Base-by-base conservation (phyloP, 306 rosid genomes). In the Begonia masoniana region DNA sequence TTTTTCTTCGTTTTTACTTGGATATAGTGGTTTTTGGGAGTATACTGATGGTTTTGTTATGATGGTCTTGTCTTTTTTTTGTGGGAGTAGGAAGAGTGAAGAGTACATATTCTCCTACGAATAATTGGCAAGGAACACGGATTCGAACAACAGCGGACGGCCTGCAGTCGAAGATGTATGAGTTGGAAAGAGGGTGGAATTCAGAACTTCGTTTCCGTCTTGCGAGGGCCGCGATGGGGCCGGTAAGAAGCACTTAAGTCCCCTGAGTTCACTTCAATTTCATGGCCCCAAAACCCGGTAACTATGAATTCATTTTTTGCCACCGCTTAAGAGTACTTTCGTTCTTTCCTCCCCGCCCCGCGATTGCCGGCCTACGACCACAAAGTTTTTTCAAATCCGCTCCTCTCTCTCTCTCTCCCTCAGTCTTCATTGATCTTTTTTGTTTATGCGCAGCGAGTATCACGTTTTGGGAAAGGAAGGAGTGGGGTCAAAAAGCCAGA, bases 401-500 rank as follows among this genome's bases (percentile, higher is more conserved):
- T n/a, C 10, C 23, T 23, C 8, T 41, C 41, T 15, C 19, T 21
- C 39, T 46, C 6, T 57, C 51, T n/a, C 24, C 9, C 12, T 46
- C 51, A n/a, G 10, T 45, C 43, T 46, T 52, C 35, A 26, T 41
- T 23, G 15, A 4, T 10, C 10, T 50, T 47, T 13, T 36, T 50
- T 13, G 46, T 70, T 60, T 74, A 56, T 65, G 15, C 62, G 62
- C 91, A 91, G 94, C 60, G 88, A 55, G 97, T 85, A 47, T 80
- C 68, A 83, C 85, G 54, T 91, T 91, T 62, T 96, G n/a, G 97
- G 59, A 91, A 91, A 73, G 96, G 97, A 59, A 73, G 57, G 60
- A 80, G 94, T 66, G 96, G 85, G 68, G 97, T 96, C 60, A 69
- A 91, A 91, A 78, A 66, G 78, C 76, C 72, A 85, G 97, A 91